Evolutionary conservation across 305 asterid species (phyloP).

Genomic region (Fraxinus dipetala): DNA sequence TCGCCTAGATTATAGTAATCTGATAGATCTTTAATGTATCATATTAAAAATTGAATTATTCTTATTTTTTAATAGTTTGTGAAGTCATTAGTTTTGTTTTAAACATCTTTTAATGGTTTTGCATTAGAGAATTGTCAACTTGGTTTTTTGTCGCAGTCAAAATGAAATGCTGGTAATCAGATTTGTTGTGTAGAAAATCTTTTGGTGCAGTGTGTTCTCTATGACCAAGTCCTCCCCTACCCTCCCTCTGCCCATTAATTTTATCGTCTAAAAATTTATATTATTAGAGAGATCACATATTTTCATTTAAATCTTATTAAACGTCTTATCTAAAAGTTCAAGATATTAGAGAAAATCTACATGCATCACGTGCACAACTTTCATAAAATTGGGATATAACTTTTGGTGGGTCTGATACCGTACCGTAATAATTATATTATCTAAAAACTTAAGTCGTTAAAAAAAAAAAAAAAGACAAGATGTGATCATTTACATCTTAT

Average conservation of each 20-base stretch:
- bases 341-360: background rate
- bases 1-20: too few relatives aligned
- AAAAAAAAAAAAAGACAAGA: background rate
- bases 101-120: constrained; percentile 16
- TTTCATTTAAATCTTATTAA: background rate
- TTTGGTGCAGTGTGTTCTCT: background rate
- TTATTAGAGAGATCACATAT: too few relatives aligned
- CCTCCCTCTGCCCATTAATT: background rate
- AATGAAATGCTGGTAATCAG: constrained; percentile 15
- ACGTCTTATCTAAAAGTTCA: background rate
- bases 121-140: constrained; percentile 25
- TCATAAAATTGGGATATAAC: background rate
- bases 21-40: background rate
- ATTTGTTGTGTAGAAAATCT: constrained; percentile 23
- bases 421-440: background rate
- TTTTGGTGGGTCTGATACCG: background rate
- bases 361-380: background rate
- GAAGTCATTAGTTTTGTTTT: constrained; percentile 28
- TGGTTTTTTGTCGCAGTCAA: constrained; percentile 26
- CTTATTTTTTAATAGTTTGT: background rate
- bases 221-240: constrained; percentile 28
- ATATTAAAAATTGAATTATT: background rate
- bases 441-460: background rate
- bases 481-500: background rate
- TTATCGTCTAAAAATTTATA: too few relatives aligned